phyloP scores from a whole-genome alignment of 2,329 filamentous ascomycete species.

The Colletotrichum navitas region DNA sequence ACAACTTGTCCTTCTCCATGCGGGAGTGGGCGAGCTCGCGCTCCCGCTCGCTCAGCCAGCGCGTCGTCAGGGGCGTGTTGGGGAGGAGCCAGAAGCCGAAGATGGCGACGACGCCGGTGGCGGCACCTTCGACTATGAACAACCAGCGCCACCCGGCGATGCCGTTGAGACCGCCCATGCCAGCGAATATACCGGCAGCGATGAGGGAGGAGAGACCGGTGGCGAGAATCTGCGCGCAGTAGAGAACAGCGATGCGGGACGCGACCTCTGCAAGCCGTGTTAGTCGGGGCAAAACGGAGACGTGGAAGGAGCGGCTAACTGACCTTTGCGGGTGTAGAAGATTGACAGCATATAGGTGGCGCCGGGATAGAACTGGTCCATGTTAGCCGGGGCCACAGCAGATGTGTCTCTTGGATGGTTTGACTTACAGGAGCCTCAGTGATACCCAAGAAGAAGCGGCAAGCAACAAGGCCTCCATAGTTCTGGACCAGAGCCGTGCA shows the following conservation, averaged over 20 bases:
- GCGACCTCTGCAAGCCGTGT: slow-evolving; percentile 63
- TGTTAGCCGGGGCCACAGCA: neutral
- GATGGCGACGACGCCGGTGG: slow-evolving; percentile 71
- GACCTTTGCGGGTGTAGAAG: slow-evolving; percentile 52
- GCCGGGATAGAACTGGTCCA: slow-evolving; percentile 53
- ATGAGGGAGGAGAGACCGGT: slow-evolving; percentile 76
- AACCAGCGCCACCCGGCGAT: slow-evolving; percentile 75
- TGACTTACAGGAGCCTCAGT: slow-evolving; percentile 52
- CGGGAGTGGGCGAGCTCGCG: slow-evolving; percentile 60
- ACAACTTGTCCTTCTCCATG: slow-evolving; percentile 65
- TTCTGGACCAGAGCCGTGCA: slow-evolving; percentile 54
- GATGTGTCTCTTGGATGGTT: rapidly evolving
- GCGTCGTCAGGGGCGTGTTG: slow-evolving; percentile 55
- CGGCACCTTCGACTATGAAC: slow-evolving; percentile 69
- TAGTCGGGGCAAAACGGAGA: neutral
- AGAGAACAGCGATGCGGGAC: slow-evolving; percentile 68
- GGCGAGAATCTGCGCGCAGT: slow-evolving; percentile 73
- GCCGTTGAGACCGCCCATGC: slow-evolving; percentile 67
- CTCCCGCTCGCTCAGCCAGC: slow-evolving; percentile 61
- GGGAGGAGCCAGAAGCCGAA: slow-evolving; percentile 69
- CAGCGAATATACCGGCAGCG: slow-evolving; percentile 72
- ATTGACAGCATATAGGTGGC: slow-evolving; percentile 53
- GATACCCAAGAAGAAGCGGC: slow-evolving; percentile 56
- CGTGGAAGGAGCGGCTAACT: neutral
- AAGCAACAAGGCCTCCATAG: slow-evolving; percentile 52